Conservation (phyloP, 1,284 basidiomycete species). For the Ganoderma multipileum region DNA sequence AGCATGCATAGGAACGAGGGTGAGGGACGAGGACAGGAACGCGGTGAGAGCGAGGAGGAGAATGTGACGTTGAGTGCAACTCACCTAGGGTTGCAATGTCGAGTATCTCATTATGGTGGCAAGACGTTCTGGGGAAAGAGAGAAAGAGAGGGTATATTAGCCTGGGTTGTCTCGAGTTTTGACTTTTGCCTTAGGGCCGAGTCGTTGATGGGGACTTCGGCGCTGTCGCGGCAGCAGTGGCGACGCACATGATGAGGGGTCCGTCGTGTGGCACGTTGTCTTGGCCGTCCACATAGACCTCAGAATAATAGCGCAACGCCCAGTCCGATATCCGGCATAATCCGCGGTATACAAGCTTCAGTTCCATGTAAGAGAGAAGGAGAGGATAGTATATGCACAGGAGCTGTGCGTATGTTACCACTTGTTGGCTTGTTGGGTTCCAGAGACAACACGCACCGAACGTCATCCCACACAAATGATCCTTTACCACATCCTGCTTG, state of each 20-base stretch:
- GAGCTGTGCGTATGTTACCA: background rate
- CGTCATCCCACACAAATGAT: slow-evolving; percentile 2
- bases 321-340: slow-evolving; percentile 73
- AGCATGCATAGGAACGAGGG: background rate
- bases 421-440: background rate
- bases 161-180: background rate
- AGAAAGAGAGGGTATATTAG: background rate
- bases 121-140: slow-evolving; percentile 65
- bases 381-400: background rate
- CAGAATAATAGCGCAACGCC: slow-evolving; percentile 73
- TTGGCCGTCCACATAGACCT: slow-evolving; percentile 66
- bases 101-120: slow-evolving; percentile 92
- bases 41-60: slow-evolving; percentile 1
- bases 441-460: background rate
- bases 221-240: background rate
- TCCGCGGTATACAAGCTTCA: slow-evolving; percentile 63
- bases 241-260: slow-evolving; percentile 85
- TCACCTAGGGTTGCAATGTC: slow-evolving; percentile 83
- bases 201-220: background rate
- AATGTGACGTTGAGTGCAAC: slow-evolving; percentile 41
- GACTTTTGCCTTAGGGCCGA: background rate
- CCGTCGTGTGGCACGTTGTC: slow-evolving; percentile 86
- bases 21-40: background rate
- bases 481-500: background rate
- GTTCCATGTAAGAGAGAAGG: slow-evolving; percentile 44